Evolutionary conservation across 2,329 filamentous ascomycete genomes (phyloP), one percentile per base, ranked within the genome.

Genomic region (Leptoxyphium fumago): DNA sequence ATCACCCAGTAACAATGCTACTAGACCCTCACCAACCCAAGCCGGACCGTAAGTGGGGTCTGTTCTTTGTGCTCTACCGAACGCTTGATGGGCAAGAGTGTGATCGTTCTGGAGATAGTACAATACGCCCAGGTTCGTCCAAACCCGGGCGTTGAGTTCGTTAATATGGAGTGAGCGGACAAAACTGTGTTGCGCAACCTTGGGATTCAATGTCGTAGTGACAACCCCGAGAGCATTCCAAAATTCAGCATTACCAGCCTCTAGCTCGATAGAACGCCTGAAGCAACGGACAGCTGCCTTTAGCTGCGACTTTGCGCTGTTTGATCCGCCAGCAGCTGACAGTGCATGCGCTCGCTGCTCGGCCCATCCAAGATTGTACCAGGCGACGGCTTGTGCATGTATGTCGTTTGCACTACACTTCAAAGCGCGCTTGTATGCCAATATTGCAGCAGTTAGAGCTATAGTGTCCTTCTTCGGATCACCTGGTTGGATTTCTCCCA

Each of bases 141-240:
- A 98, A 0, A 80, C 74, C 50, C 82, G 78, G 0, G 86, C 80
- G 51, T 80, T 93, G 48, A 85, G 56, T 61, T 98, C 89, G 56
- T 95, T 93, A 13, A 98, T 69, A 61, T 93, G 84, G n/a, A 98
- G 63, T 52, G 88, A 94, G 52, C 93, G 75, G 10, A 94, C 82
- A 54, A 98, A 89, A 0, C 91, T 79, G 61, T 98, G 93, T 61
- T 98, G 91, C 0, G 91, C 80, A 2, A 98, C 84, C 45, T 82
- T 79, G 0, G 88, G 82, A 56, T 84, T 95, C 52, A 95, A 73
- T 39, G 78, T 77, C 49, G 85, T 88, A 2, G 91, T 95, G 21
- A 84, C 86, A 2, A 96, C 85, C 41, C 89, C 91, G 2, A 98
- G 72, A 0, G 91, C 82, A 58, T 96, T 96, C 91, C 91, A 98